These are phyloP conservation scores for Neopestalotiopsis rosae DNA, from an alignment of 2,329 filamentous ascomycete species.

Conservation along the genomic window DNA sequence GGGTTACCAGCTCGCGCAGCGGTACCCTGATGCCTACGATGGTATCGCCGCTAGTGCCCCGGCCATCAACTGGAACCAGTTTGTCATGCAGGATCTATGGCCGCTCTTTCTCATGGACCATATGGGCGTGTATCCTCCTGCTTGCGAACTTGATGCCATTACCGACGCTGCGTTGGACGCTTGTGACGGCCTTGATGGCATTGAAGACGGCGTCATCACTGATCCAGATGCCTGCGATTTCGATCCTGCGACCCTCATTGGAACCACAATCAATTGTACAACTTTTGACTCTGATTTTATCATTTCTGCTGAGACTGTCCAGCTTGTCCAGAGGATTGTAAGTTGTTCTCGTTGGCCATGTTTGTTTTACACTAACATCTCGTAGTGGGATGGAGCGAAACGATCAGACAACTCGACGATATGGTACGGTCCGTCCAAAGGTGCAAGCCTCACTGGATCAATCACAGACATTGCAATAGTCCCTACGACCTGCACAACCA, in stretches of 20 bases:
- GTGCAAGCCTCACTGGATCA: not conserved
- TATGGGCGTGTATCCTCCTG: not conserved
- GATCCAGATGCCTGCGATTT: conserved; percentile 4
- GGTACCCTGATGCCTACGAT: conserved; percentile 58
- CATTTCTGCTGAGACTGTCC: not conserved
- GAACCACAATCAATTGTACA: conserved; percentile 6
- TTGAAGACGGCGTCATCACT: not conserved
- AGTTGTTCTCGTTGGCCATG: not conserved
- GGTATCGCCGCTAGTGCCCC: conserved; percentile 55
- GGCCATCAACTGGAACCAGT: conserved; percentile 40
- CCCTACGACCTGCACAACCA: not conserved
- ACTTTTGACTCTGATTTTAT: too few relatives aligned
- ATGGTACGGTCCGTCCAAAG: not conserved
- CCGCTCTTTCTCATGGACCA: conserved; percentile 4
- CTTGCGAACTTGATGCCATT: conserved; percentile 5
- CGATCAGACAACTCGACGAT: not conserved
- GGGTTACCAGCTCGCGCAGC: conserved; percentile 56
- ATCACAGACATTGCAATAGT: not conserved
- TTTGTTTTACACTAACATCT: not conserved
- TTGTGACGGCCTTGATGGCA: conserved; percentile 7
- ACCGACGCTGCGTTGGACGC: not conserved
- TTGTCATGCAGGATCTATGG: not conserved
- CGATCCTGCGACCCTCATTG: not conserved
- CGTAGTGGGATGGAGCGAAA: not conserved
- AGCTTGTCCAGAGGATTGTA: not conserved